Base-by-base conservation (phyloP, 495 filamentous ascomycete genomes). In the Trichoderma erinaceum region DNA sequence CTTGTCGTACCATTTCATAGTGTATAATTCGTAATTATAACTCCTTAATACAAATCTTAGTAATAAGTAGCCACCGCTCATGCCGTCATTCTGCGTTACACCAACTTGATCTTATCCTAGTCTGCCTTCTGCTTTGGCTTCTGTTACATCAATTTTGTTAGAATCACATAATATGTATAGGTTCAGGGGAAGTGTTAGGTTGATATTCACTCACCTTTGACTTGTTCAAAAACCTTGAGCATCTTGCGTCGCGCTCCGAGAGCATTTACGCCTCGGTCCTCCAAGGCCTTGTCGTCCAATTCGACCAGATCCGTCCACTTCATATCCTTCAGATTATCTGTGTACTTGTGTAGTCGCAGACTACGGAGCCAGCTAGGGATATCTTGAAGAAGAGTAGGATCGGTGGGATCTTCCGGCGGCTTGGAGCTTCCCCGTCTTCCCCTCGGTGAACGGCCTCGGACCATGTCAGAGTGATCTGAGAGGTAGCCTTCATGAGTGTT, bases 151-250 rank as follows among this genome's bases (percentile, higher is more conserved):
- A 23, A 23, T 21, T 32, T 23, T 50, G 69, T 82, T 72, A 80
- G 77, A 58, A 65, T 38, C 50, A 11, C 43, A 29, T 29, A 29
- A 29, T 56, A 50, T 1, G 4, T 7, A 63, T 41, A 23, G 35
- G 6, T 16, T 27, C 25, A 21, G 23, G 32, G 23, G 48, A 23
- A 11, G 4, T 29, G 4, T 29, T 4, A 29, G 21, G n/a, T 3
- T 10, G 13, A 5, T 27, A 25, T 5, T 21, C 15, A 76, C 73
- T 71, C 78, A 84, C 83, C 92, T 73, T 88, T 90, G 74, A 99
- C 93, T 82, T 98, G 94, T 73, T 96, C 93, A 78, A 97, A 97
- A 35, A 97, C 95, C 87, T 99, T 99, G 61, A 99, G 81, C 93
- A 99, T 97, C 84, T 99, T 99, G 78, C 93, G 91, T 68, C 95